phyloP scores from a whole-genome alignment of 106 monocot genomes.

The Narthecium ossifragum region DNA sequence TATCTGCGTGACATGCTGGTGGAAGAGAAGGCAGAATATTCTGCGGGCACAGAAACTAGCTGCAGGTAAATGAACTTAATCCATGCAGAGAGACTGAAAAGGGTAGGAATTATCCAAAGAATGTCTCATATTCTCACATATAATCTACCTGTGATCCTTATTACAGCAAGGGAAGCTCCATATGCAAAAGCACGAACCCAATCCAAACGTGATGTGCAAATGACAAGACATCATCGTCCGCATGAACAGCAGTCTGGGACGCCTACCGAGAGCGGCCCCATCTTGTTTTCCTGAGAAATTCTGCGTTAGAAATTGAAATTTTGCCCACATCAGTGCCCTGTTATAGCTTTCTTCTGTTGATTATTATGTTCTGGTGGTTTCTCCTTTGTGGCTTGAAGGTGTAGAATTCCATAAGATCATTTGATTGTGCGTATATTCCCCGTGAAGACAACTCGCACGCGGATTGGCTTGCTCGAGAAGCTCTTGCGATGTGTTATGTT shows the following conservation, averaged over 20 bases:
- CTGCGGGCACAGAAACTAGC: constrained; percentile 67
- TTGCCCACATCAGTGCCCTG: too few species aligned
- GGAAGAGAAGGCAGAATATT: constrained; percentile 90
- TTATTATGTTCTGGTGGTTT: too few species aligned
- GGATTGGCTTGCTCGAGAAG: too few species aligned
- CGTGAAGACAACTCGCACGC: too few species aligned
- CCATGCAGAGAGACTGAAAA: not conserved
- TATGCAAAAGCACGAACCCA: constrained; percentile 85
- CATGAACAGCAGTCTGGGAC: constrained; percentile 50
- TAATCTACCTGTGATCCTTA: not conserved
- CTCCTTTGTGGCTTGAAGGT: too few species aligned
- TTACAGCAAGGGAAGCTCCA: constrained; percentile 88
- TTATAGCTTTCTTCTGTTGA: too few species aligned
- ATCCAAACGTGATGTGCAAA: constrained; percentile 59
- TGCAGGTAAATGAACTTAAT: constrained; percentile 48
- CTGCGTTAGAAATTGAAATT: too few species aligned
- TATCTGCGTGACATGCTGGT: constrained; percentile 62
- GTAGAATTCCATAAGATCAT: too few species aligned
- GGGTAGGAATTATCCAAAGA: too few species aligned
- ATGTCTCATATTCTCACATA: too few species aligned
- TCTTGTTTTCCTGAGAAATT: constrained; percentile 41
- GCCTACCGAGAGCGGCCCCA: constrained; percentile 28
- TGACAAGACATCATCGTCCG: constrained; percentile 53
- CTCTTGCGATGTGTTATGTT: too few species aligned
- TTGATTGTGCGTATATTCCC: too few species aligned